phyloP scores from a whole-genome alignment of 345 rosid genomes.

The Brassica carinata region DNA sequence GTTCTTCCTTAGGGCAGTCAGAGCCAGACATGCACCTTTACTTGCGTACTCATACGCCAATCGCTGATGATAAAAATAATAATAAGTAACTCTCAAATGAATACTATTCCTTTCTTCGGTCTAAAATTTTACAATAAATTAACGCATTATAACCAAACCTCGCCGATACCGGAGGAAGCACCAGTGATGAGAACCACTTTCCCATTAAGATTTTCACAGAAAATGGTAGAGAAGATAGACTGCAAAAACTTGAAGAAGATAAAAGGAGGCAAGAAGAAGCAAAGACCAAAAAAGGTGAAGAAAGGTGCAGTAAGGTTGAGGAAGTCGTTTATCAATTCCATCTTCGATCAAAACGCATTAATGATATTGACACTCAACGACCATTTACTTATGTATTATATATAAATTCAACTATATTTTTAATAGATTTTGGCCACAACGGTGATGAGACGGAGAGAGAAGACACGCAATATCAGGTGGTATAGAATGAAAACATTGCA shows the following conservation, averaged over 20 bases:
- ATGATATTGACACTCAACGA: not conserved
- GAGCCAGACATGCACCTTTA: slow-evolving; percentile 58
- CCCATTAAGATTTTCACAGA: slow-evolving; percentile 48
- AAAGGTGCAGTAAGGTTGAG: slow-evolving; percentile 55
- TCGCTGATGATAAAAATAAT: slow-evolving; percentile 37
- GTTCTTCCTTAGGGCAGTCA: slow-evolving; percentile 48
- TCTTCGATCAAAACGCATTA: slow-evolving; percentile 13
- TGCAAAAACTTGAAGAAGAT: slow-evolving; percentile 44
- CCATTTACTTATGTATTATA: not conserved
- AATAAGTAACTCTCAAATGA: not conserved
- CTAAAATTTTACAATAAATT: not conserved
- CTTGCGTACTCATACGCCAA: slow-evolving; percentile 60
- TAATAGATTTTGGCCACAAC: not conserved
- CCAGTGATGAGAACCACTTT: slow-evolving; percentile 68
- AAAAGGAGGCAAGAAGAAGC: slow-evolving; percentile 54
- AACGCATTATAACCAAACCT: slow-evolving; percentile 41
- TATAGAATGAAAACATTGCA: slow-evolving; percentile 45
- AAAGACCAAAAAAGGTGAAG: slow-evolving; percentile 50
- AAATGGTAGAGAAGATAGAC: slow-evolving; percentile 37
- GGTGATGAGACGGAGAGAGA: slow-evolving; percentile 29
- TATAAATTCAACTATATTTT: not conserved
- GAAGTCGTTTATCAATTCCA: slow-evolving; percentile 52
- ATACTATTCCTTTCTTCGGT: not conserved
- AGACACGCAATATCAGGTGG: slow-evolving; percentile 27
- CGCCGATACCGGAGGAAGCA: slow-evolving; percentile 73